Evolutionary conservation across 148 eudicot genomes (phyloP).

Genomic region (Rhododendron vialii): DNA sequence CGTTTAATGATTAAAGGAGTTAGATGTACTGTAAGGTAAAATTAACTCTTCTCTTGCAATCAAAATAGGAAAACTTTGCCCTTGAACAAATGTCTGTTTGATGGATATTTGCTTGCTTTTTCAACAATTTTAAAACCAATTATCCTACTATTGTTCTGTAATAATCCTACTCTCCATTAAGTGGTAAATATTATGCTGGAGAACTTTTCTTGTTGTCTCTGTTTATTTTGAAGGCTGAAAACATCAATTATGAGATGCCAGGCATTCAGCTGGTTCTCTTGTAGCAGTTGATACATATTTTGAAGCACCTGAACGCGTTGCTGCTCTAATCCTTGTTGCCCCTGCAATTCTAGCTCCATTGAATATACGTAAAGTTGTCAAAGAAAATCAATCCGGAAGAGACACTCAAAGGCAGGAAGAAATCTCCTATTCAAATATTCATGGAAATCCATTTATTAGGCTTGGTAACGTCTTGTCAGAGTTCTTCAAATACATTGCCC

Average conservation of each 20-base stretch:
- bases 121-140: not conserved
- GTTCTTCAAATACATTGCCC: conserved; percentile 30
- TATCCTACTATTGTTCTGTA: not conserved
- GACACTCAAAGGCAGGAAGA: conserved; percentile 33
- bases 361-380: conserved; percentile 25
- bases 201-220: not conserved
- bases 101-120: not conserved
- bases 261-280: conserved; percentile 92
- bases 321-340: conserved; percentile 89
- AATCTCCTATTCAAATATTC: conserved; percentile 27
- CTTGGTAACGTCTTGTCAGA: conserved; percentile 41
- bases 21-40: not conserved
- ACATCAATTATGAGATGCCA: conserved; percentile 24
- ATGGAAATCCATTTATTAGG: conserved; percentile 35
- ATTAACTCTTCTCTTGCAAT: not conserved
- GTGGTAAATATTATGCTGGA: not conserved
- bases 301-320: conserved; percentile 84
- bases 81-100: not conserved
- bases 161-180: not conserved
- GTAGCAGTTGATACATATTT: conserved; percentile 80
- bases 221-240: not conserved
- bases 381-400: conserved; percentile 26
- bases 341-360: conserved; percentile 83
- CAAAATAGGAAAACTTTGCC: not conserved
- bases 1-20: not conserved